These are phyloP conservation scores for Ramaria sp. DNA, from an alignment of 768 basidiomycete species.

Conservation along the genomic window DNA sequence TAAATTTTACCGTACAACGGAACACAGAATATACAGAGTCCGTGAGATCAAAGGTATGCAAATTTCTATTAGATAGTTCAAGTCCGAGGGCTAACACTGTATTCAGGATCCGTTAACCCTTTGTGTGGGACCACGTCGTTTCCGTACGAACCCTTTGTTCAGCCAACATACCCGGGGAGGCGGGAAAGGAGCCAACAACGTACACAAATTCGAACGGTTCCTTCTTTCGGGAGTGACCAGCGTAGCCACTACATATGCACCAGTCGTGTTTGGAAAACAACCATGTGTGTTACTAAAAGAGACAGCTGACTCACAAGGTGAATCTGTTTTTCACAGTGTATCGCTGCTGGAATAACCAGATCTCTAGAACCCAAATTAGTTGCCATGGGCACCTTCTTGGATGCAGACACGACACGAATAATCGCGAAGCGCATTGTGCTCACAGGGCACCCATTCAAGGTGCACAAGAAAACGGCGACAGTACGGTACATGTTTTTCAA, in stretches of 20 bases:
- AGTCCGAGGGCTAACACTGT: neutral
- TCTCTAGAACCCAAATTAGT: constrained; percentile 67
- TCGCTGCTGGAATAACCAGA: constrained; percentile 2
- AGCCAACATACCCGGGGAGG: constrained; percentile 89
- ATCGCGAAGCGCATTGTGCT: constrained; percentile 90
- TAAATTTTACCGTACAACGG: constrained; percentile 87
- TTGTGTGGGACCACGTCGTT: constrained; percentile 79
- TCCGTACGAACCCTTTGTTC: constrained; percentile 79
- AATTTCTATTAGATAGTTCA: neutral
- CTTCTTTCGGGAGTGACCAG: constrained; percentile 70
- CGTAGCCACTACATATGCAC: constrained; percentile 84
- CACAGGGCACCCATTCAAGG: constrained; percentile 93
- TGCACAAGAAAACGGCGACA: constrained; percentile 95
- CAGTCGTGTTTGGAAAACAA: constrained; percentile 77
- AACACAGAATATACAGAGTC: constrained; percentile 90
- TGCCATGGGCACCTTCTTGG: constrained; percentile 79
- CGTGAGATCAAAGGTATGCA: constrained; percentile 77
- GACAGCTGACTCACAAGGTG: constrained; percentile 56
- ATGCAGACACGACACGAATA: constrained; percentile 84
- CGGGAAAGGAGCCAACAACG: constrained; percentile 88
- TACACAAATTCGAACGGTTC: constrained; percentile 93
- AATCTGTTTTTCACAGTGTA: constrained; percentile 13
- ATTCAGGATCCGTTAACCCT: constrained; percentile 75
- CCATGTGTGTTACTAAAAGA: constrained; percentile 71
- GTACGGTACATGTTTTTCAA: constrained; percentile 99